Base-by-base conservation (phyloP, 805 yeast genomes). In the Torulaspora indica region DNA sequence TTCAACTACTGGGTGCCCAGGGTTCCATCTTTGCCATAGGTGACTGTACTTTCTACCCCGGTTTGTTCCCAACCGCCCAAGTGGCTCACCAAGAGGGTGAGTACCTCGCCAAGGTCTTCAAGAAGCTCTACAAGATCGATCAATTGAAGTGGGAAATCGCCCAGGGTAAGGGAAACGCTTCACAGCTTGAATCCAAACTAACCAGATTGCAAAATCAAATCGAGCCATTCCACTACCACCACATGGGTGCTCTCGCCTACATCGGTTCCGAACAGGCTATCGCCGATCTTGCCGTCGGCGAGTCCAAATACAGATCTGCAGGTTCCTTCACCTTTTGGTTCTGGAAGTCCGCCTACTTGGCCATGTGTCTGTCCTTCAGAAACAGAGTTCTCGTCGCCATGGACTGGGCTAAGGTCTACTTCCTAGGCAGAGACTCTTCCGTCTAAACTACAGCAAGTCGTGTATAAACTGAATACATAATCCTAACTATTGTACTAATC, bases 61-160 rank as follows among this genome's bases (percentile, higher is more conserved):
- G 86, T 64, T 81, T 79, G 56, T 93, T 96, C 34, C 97, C 97
- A 56, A 90, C 98, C 50, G 98, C 97, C 20, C 97, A 90, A 75
- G 97, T 89, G 44, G 98, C 98, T 33, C 81, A 88, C 70, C 97
- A 90, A 74, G 87, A 90, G 70, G 97, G 96, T 65, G 73, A 75
- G 45, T 90, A 78, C 69, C 76, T 90, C 54, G 93, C 90, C 45
- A 70, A 73, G 27, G 78, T 81, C 53, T 83, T 90, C 66, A 76
- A 77, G 63, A 81, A 75, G 55, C 68, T 80, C 57, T 72, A 81
- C 55, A 77, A 77, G 55, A 72, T 82, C 46, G 89, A 83, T 42
- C 72, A 77, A 34, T 60, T 78, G 49, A 71, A 79, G 57, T 75
- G 73, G 64, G 60, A 67, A 34, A 54, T 69, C 23, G 42, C 65